Evolutionary conservation across 306 rosid species (phyloP), one percentile per base, ranked within the genome.

Genomic region (Macrotyloma uniflorum): DNA sequence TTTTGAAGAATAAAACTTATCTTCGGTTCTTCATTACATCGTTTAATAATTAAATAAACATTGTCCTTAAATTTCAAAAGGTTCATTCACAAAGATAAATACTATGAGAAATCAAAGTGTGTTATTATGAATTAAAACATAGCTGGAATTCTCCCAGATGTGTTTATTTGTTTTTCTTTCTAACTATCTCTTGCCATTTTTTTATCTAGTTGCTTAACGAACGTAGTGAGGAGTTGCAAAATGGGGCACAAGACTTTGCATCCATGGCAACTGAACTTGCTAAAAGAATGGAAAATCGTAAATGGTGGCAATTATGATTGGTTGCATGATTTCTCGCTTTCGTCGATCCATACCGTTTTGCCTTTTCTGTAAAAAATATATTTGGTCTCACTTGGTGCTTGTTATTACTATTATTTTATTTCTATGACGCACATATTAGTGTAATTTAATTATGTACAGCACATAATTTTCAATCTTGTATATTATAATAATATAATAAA

Each of bases 231-330:
- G 96, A 94, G 83, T 79, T 94, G 80, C 77, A 81, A 79, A 83
- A 32, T 80, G 97, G 97, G 51, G 91, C 97, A 3, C 83, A 92
- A 85, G 83, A 90, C 85, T 94, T 94, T 45, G 93, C 97, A 84
- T 86, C 93, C 26, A 78, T 89, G 96, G 96, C 97, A 49, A 79
- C 69, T 53, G 95, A 94, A 83, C 89, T 92, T 13, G 89, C 91
- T 54, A 89, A 88, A 82, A 87, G 82, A 77, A 88, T 91, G 94
- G 97, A 92, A 87, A 91, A 85, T 83, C 94, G 94, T 40, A 92
- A 94, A 87, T 92, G 98, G 98, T 94, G 98, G 97, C 93, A 94
- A 55, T 64, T 91, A 77, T 91, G 80, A 79, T 19, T 19, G 51
- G 68, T 46, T 79, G 83, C 66, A 30, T 67, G 84, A 55, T 62